phyloP scores from a whole-genome alignment of 2,329 filamentous ascomycete species.

The Ophiostoma sp. region DNA sequence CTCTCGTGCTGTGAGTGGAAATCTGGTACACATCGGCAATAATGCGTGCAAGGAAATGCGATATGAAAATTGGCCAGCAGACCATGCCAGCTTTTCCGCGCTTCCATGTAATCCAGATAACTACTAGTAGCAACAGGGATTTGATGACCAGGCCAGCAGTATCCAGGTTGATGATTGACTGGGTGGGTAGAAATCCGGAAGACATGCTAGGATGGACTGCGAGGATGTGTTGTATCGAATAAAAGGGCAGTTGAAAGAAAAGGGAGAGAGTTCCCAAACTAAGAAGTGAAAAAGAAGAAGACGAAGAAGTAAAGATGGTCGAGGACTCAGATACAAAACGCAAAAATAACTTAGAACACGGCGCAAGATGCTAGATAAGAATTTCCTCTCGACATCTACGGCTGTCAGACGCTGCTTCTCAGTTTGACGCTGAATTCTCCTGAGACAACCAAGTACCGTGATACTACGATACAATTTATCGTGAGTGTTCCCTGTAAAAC shows the following conservation, averaged over 20 bases:
- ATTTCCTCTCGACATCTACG: not conserved
- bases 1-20: constrained; percentile 26
- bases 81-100: constrained; percentile 32
- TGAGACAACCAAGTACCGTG: not conserved
- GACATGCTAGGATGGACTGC: not conserved
- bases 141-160: not conserved
- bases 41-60: constrained; percentile 28
- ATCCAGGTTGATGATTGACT: not conserved
- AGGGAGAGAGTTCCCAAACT: not conserved
- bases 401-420: not conserved
- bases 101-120: constrained; percentile 29
- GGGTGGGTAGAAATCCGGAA: not conserved
- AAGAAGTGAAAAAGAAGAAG: not conserved
- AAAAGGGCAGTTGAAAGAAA: not conserved
- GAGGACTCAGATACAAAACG: not conserved
- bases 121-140: constrained; percentile 11
- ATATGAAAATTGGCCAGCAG: constrained; percentile 32
- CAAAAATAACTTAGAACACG: not conserved
- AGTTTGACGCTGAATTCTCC: not conserved
- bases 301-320: not conserved
- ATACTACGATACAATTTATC: not conserved
- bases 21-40: constrained; percentile 30
- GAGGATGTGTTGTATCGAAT: not conserved
- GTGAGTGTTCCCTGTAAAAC: constrained; percentile 10
- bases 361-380: not conserved